Evolutionary conservation across 306 rosid genomes (phyloP).

Genomic region (Castanea sativa): DNA sequence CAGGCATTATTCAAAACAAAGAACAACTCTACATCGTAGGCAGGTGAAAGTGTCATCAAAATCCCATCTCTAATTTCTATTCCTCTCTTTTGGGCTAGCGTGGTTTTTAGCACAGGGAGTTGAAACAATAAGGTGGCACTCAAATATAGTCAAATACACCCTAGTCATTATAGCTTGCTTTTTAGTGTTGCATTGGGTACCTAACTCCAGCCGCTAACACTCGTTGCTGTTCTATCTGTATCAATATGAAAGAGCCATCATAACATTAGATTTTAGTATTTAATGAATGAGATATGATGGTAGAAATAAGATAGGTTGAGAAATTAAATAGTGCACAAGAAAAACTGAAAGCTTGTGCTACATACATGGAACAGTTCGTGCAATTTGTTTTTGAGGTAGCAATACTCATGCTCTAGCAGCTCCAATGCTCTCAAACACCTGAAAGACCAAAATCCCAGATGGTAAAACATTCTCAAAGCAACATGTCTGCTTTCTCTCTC

Average conservation of each 20-base stretch:
- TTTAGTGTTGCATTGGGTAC: slow-evolving; percentile 66
- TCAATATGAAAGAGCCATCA: not conserved
- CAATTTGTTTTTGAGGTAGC: slow-evolving; percentile 89
- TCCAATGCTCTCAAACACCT: slow-evolving; percentile 90
- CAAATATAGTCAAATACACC: not conserved
- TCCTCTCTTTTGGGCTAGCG: slow-evolving; percentile 3
- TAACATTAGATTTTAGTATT: not conserved
- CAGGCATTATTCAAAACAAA: slow-evolving; percentile 2
- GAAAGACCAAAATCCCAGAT: slow-evolving; percentile 4
- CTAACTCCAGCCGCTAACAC: slow-evolving; percentile 83
- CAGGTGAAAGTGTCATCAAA: slow-evolving; percentile 1
- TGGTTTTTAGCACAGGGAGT: slow-evolving; percentile 6
- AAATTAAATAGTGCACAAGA: not conserved
- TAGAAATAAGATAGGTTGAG: not conserved
- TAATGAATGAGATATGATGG: not conserved
- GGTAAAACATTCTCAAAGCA: not conserved
- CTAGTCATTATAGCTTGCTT: not conserved
- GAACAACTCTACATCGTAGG: not conserved
- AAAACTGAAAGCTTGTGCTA: not conserved
- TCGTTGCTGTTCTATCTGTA: slow-evolving; percentile 82
- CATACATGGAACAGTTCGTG: slow-evolving; percentile 89
- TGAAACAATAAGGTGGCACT: not conserved
- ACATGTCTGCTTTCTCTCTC: not conserved
- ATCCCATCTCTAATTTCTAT: slow-evolving; percentile 9
- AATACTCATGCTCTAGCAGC: slow-evolving; percentile 84